Evolutionary conservation across 805 yeast genomes (phyloP).

Genomic region (Metschnikowia bowlesiae): DNA sequence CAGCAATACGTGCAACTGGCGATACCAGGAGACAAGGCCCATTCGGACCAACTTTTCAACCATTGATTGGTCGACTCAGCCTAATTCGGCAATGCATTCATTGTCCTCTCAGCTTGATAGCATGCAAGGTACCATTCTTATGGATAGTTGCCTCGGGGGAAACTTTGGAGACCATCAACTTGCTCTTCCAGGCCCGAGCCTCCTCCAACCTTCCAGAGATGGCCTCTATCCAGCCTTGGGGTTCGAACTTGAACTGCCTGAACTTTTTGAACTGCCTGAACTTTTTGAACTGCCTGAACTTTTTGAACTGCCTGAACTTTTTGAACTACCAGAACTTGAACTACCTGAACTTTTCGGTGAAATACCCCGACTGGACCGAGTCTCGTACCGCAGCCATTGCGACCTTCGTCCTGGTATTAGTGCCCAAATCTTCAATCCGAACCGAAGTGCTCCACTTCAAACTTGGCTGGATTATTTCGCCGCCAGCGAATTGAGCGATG

Average conservation of each 20-base stretch:
- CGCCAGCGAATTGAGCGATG: background rate
- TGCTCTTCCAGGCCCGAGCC: background rate
- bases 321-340: too few relatives aligned
- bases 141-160: background rate
- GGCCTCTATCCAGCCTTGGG: background rate
- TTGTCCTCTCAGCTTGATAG: background rate
- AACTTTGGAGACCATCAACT: background rate
- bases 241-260: background rate
- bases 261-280: too few relatives aligned
- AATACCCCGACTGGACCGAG: background rate
- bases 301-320: too few relatives aligned
- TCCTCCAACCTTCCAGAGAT: background rate
- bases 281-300: background rate
- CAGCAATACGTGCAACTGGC: background rate
- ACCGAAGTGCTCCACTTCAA: background rate
- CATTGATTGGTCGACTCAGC: background rate
- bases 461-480: background rate
- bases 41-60: background rate
- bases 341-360: background rate
- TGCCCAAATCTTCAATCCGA: background rate
- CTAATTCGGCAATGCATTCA: background rate
- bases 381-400: background rate
- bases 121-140: background rate
- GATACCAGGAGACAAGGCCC: background rate
- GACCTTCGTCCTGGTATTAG: background rate